phyloP scores from a whole-genome alignment of 225 moss, liverwort and hornwort genomes.

The Sphagnum tenellum region DNA sequence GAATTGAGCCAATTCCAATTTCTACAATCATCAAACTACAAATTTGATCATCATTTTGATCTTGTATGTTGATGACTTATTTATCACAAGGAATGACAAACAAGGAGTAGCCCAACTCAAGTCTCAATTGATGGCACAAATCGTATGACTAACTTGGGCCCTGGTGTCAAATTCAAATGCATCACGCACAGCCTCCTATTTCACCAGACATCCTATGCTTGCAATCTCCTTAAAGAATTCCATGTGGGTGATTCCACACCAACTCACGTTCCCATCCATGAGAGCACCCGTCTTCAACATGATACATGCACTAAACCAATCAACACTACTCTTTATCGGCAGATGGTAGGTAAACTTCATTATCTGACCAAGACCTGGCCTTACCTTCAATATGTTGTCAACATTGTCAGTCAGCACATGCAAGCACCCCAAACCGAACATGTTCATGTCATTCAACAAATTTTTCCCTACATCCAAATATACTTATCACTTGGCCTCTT shows the following conservation, averaged over 20 bases:
- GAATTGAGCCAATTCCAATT: background rate
- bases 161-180: background rate
- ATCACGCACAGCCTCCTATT: background rate
- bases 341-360: conserved; percentile 1
- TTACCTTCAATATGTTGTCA: background rate
- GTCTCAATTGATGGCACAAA: background rate
- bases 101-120: background rate
- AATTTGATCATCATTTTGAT: too few species aligned
- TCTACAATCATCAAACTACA: background rate
- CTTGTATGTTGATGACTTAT: too few species aligned
- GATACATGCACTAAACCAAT: background rate
- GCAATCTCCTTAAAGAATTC: background rate
- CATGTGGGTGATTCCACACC: background rate
- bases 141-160: background rate
- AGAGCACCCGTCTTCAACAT: background rate
- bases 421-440: too few species aligned
- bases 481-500: too few species aligned
- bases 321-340: background rate
- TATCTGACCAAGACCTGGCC: conserved; percentile 1
- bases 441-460: too few species aligned
- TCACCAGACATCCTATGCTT: too few species aligned
- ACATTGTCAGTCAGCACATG: too few species aligned
- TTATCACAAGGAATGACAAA: too few species aligned
- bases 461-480: too few species aligned
- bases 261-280: background rate